These are phyloP conservation scores for Arabidopsis suecica DNA, from an alignment of 345 rosid species.

Conservation along the genomic window DNA sequence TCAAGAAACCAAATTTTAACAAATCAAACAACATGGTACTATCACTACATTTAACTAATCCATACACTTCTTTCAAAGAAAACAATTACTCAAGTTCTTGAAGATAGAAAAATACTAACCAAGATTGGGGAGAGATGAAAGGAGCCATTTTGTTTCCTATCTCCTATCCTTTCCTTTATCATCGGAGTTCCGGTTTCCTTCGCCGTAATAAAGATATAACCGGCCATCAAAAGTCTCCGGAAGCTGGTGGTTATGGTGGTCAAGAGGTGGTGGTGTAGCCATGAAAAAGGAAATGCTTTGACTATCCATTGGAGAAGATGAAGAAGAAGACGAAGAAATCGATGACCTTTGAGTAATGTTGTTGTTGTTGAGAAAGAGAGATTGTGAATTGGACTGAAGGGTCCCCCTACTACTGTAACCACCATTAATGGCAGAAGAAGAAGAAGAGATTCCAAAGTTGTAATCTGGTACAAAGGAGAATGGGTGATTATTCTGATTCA, in stretches of 20 bases:
- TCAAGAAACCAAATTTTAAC: conserved; percentile 50
- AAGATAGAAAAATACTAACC: conserved; percentile 50
- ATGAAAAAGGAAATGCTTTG: conserved; percentile 72
- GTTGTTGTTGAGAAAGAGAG: conserved; percentile 42
- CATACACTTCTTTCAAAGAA: background rate
- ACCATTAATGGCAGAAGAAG: conserved; percentile 54
- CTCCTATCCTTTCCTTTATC: conserved; percentile 78
- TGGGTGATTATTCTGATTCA: conserved; percentile 41
- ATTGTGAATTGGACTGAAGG: conserved; percentile 99
- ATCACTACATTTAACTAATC: conserved; percentile 27
- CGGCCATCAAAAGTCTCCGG: conserved; percentile 47
- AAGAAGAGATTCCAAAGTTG: conserved; percentile 82
- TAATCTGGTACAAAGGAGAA: conserved; percentile 78
- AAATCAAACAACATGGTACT: conserved; percentile 39
- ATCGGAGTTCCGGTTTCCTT: conserved; percentile 65
- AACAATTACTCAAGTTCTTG: too few species aligned
- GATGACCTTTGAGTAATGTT: conserved; percentile 69
- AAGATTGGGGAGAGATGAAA: conserved; percentile 34
- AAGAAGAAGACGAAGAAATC: conserved; percentile 44
- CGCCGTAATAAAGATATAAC: conserved; percentile 52
- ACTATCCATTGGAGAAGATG: conserved; percentile 50
- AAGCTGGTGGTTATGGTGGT: conserved; percentile 66
- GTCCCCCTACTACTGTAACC: conserved; percentile 98
- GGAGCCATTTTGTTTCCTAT: conserved; percentile 43
- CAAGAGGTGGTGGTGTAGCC: conserved; percentile 64